These are phyloP conservation scores for Leptographium wingfieldii DNA, from an alignment of 2,329 filamentous ascomycete genomes.

Conservation along the genomic window DNA sequence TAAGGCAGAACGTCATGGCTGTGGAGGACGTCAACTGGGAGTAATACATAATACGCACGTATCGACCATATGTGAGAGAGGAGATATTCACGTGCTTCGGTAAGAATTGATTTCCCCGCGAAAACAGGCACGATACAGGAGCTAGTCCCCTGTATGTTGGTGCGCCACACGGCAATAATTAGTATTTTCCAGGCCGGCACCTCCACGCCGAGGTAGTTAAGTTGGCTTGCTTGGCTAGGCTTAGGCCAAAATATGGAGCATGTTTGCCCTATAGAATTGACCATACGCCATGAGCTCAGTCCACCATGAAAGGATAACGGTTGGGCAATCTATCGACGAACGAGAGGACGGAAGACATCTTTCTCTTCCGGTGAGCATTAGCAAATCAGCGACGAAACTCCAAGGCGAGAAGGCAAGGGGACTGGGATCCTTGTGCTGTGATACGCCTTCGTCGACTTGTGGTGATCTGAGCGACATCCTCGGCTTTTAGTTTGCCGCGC, in stretches of 20 bases:
- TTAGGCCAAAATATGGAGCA: background rate
- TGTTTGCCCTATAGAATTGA: background rate
- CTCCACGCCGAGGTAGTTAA: background rate
- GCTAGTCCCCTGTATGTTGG: background rate
- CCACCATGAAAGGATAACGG: background rate
- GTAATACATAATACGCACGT: background rate
- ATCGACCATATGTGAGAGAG: background rate
- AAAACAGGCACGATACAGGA: background rate
- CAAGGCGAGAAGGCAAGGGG: background rate
- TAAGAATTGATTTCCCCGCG: background rate
- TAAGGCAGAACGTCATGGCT: background rate
- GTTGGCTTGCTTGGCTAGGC: background rate
- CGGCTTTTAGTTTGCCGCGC: background rate
- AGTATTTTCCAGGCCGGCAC: background rate
- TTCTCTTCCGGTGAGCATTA: background rate
- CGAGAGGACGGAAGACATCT: background rate
- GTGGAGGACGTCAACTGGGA: background rate
- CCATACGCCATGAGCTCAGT: background rate
- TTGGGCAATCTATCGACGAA: background rate
- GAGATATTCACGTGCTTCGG: constrained; percentile 4
- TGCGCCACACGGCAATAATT: background rate
- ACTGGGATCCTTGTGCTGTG: background rate
- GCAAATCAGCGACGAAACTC: background rate
- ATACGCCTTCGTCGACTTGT: background rate
- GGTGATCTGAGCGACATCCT: constrained; percentile 1